Evolutionary conservation across 2,329 filamentous ascomycete species (phyloP).

Genomic region (Thielaviopsis ethacetica): DNA sequence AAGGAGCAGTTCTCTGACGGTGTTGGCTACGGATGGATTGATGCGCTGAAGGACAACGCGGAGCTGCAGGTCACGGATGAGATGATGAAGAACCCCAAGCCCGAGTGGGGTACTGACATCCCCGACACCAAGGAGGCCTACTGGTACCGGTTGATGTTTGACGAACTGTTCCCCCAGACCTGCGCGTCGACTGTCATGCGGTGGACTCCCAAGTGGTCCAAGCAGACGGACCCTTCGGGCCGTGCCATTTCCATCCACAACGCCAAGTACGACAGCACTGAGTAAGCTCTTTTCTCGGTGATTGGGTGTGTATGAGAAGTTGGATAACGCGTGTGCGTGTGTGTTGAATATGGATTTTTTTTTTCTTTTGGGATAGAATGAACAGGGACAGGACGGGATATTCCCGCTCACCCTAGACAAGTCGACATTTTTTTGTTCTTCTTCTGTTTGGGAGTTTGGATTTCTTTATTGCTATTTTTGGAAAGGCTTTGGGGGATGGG

Average conservation of each 20-base stretch:
- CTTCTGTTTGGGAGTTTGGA: not conserved
- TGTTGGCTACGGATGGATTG: slow-evolving; percentile 98
- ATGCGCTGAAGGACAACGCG: slow-evolving; percentile 87
- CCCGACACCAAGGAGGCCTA: slow-evolving; percentile 97
- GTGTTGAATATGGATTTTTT: not conserved
- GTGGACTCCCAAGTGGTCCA: slow-evolving; percentile 95
- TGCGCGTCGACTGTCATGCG: slow-evolving; percentile 89
- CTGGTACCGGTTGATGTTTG: slow-evolving; percentile 98
- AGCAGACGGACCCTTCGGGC: slow-evolving; percentile 90
- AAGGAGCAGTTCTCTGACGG: slow-evolving; percentile 99
- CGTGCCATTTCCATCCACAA: slow-evolving; percentile 63
- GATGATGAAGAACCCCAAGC: slow-evolving; percentile 96
- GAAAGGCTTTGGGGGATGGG: not conserved
- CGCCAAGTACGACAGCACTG: slow-evolving; percentile 47
- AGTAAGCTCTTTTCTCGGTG: not conserved
- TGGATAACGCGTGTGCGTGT: not conserved
- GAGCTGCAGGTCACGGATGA: slow-evolving; percentile 83
- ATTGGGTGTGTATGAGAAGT: not conserved
- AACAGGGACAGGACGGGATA: not conserved
- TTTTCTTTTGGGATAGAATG: not conserved
- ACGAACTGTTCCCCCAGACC: slow-evolving; percentile 88
- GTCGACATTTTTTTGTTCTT: not conserved
- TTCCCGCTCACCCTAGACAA: not conserved
- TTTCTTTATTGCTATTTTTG: not conserved
- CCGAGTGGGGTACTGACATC: slow-evolving; percentile 84